phyloP scores from a whole-genome alignment of 208 protist genomes.

The Trypanosoma scelopori region DNA sequence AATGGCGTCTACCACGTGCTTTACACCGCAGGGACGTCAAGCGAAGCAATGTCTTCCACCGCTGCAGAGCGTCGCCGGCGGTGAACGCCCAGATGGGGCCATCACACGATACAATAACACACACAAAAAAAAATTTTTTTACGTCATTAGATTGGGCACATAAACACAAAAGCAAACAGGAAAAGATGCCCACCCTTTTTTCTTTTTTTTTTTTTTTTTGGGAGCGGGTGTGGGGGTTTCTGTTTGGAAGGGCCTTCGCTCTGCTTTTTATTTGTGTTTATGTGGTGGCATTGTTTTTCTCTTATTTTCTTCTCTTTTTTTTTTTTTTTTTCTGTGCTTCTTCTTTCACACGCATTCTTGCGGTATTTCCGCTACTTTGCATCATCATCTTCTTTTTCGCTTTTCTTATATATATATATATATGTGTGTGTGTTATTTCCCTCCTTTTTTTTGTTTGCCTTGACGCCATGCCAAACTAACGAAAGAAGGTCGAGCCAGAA shows the following conservation, averaged over 20 bases:
- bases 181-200: no score
- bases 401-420: background rate
- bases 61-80: constrained; percentile 4
- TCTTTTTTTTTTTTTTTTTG: no score
- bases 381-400: background rate
- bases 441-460: background rate
- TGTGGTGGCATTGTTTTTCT: no score
- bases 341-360: no score
- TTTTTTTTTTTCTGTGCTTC: background rate
- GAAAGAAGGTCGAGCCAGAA: background rate
- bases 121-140: no score
- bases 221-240: no score
- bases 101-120: background rate
- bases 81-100: background rate
- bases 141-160: no score
- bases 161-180: no score
- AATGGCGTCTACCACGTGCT: constrained; percentile 86
- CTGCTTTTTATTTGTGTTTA: no score
- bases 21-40: constrained; percentile 30
- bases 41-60: constrained; percentile 10
- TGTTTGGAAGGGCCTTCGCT: no score
- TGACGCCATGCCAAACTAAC: background rate
- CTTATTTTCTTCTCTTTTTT: background rate
- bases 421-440: background rate
- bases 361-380: no score